These are phyloP conservation scores for Ceratocystis colombiana DNA, from an alignment of 2,329 filamentous ascomycete species.

Conservation along the genomic window DNA sequence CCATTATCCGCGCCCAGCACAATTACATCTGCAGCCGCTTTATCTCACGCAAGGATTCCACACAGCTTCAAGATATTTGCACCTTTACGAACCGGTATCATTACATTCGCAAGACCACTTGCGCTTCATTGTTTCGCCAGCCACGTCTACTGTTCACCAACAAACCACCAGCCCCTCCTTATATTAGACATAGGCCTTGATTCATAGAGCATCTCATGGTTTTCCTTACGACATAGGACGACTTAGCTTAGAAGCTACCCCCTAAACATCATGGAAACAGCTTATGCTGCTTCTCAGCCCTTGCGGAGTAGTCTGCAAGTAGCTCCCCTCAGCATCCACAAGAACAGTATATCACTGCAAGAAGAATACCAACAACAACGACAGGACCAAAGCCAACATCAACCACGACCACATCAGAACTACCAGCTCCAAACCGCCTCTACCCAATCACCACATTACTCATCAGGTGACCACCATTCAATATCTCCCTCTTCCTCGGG, in stretches of 20 bases:
- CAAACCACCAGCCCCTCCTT: background rate
- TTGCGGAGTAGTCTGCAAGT: slow-evolving; percentile 51
- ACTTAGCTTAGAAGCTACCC: slow-evolving; percentile 20
- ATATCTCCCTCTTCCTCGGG: slow-evolving; percentile 28
- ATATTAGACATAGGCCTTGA: background rate
- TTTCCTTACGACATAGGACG: slow-evolving; percentile 12
- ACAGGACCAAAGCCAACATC: background rate
- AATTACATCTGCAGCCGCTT: background rate
- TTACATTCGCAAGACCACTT: background rate
- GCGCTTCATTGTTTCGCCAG: background rate
- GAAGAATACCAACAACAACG: slow-evolving; percentile 16
- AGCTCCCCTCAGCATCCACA: slow-evolving; percentile 48
- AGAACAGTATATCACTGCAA: slow-evolving; percentile 30
- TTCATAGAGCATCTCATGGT: slow-evolving; percentile 15
- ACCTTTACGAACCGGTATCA: background rate
- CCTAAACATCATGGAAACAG: slow-evolving; percentile 12
- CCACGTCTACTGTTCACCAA: background rate
- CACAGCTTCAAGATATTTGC: background rate
- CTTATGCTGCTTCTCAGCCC: slow-evolving; percentile 32
- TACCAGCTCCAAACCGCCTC: background rate
- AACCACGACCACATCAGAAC: slow-evolving; percentile 9
- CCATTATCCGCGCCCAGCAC: background rate
- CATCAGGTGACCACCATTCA: slow-evolving; percentile 21
- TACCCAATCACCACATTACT: slow-evolving; percentile 12
- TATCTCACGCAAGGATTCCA: no score